These are phyloP conservation scores for Lasiosphaeriaceae sp. DNA, from an alignment of 495 filamentous ascomycete genomes.

Conservation along the genomic window DNA sequence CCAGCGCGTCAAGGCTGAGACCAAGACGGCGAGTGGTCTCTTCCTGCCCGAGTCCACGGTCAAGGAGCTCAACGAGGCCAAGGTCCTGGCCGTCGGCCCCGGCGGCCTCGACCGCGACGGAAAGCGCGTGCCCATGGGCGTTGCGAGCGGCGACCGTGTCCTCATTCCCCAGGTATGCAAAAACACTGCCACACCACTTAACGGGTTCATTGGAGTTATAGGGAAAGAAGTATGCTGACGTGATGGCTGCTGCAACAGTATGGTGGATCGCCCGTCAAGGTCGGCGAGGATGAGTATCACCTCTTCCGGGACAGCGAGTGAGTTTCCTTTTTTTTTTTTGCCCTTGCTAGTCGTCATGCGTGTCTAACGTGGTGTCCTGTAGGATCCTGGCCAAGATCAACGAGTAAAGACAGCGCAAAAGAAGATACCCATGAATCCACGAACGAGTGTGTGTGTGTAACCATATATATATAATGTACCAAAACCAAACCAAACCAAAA, in stretches of 20 bases:
- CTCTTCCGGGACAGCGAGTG: constrained; percentile 98
- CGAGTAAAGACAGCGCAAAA: constrained; percentile 53
- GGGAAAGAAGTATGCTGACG: constrained; percentile 5
- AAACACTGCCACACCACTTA: too few relatives aligned
- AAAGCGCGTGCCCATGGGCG: constrained; percentile 76
- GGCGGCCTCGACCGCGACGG: constrained; percentile 83
- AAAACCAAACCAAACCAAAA: too few relatives aligned
- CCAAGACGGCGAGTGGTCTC: constrained; percentile 93
- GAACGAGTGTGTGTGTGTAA: not conserved
- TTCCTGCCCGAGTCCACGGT: constrained; percentile 95
- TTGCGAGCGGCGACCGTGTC: constrained; percentile 81
- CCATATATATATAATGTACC: not conserved
- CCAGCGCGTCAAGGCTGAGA: constrained; percentile 94
- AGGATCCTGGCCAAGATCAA: constrained; percentile 89
- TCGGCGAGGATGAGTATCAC: constrained; percentile 92
- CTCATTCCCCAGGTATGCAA: constrained; percentile 95
- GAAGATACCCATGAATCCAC: not conserved
- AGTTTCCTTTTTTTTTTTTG: constrained; percentile 29
- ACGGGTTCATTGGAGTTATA: too few relatives aligned
- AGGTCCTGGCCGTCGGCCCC: constrained; percentile 91
- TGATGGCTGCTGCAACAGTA: constrained; percentile 55
- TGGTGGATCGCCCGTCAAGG: constrained; percentile 92
- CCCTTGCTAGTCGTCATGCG: not conserved
- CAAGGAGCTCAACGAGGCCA: constrained; percentile 97
- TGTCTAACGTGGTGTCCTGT: not conserved